phyloP scores from a whole-genome alignment of 495 filamentous ascomycete genomes.

The Trichoderma orchidacearum region DNA sequence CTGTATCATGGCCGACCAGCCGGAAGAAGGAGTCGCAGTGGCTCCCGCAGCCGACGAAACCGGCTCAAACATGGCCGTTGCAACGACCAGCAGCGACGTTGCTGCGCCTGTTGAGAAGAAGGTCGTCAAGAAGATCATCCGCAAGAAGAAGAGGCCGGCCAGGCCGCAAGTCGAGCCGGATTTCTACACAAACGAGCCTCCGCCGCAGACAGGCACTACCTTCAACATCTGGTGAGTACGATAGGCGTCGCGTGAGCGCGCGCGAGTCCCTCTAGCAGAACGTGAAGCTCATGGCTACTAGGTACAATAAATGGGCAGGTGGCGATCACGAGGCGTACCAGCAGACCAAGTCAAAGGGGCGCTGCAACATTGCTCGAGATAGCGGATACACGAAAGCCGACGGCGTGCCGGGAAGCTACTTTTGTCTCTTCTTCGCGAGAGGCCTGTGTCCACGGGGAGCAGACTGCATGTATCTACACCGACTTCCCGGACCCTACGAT shows the following conservation, averaged over 20 bases:
- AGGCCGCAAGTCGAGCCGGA: slow-evolving; percentile 68
- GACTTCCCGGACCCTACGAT: slow-evolving; percentile 70
- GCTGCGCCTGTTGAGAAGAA: slow-evolving; percentile 35
- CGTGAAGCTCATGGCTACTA: neutral
- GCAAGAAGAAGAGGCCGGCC: slow-evolving; percentile 55
- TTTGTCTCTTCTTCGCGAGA: slow-evolving; percentile 78
- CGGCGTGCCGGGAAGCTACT: slow-evolving; percentile 58
- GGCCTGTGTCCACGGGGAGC: slow-evolving; percentile 74
- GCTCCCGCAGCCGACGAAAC: neutral
- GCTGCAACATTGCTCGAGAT: slow-evolving; percentile 74
- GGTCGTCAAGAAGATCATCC: slow-evolving; percentile 51
- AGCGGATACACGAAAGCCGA: slow-evolving; percentile 85
- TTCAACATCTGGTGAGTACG: slow-evolving; percentile 66
- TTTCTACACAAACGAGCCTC: slow-evolving; percentile 61
- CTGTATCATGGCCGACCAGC: slow-evolving; percentile 1
- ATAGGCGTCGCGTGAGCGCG: neutral
- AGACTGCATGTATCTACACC: slow-evolving; percentile 91
- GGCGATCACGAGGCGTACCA: slow-evolving; percentile 84
- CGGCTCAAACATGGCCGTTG: slow-evolving; percentile 16
- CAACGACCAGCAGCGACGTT: slow-evolving; percentile 29
- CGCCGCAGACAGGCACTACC: slow-evolving; percentile 79
- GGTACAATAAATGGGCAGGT: slow-evolving; percentile 85
- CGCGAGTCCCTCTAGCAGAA: neutral
- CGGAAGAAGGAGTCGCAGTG: neutral
- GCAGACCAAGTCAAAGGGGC: slow-evolving; percentile 52